phyloP scores from a whole-genome alignment of 2,329 filamentous ascomycete species.

The Arthrobotrys megalospora region DNA sequence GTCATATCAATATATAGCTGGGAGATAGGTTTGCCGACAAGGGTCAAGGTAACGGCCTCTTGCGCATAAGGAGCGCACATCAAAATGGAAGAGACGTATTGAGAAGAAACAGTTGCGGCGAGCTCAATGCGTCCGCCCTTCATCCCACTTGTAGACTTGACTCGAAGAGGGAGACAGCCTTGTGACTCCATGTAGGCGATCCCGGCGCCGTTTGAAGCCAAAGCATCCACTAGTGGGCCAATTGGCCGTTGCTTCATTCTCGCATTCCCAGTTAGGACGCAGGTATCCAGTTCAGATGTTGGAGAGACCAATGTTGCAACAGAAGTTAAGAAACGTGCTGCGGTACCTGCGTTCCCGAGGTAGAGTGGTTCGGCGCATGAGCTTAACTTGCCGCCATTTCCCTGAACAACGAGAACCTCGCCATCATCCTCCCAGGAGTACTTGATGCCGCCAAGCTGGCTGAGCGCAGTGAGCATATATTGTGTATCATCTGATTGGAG shows the following conservation, averaged over 20 bases:
- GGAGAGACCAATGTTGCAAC: slow-evolving; percentile 87
- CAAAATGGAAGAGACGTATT: slow-evolving; percentile 96
- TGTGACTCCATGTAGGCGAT: slow-evolving; percentile 88
- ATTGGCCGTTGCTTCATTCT: slow-evolving; percentile 97
- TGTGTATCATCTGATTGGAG: slow-evolving; percentile 97
- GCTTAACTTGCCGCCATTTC: slow-evolving; percentile 86
- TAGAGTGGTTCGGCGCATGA: slow-evolving; percentile 86
- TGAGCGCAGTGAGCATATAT: slow-evolving; percentile 95
- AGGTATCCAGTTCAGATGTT: slow-evolving; percentile 75
- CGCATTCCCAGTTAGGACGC: slow-evolving; percentile 90
- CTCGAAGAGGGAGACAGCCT: slow-evolving; percentile 85
- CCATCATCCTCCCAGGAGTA: slow-evolving; percentile 96
- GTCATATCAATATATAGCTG: slow-evolving; percentile 99
- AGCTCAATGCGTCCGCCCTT: slow-evolving; percentile 90
- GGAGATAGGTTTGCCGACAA: slow-evolving; percentile 97
- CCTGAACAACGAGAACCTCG: slow-evolving; percentile 88
- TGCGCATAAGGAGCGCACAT: slow-evolving; percentile 99
- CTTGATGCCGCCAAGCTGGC: slow-evolving; percentile 84
- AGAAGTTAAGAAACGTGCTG: slow-evolving; percentile 93
- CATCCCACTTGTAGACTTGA: slow-evolving; percentile 86
- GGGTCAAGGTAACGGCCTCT: slow-evolving; percentile 86
- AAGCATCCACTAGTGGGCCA: slow-evolving; percentile 89
- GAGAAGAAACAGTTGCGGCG: slow-evolving; percentile 96
- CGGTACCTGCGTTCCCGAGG: slow-evolving; percentile 95
- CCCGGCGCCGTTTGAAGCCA: slow-evolving; percentile 86